Percentiles rank a stretch among this genome's conserved stretches.
Conservation (phyloP, 2,329 filamentous ascomycete species). For the Calycina marina region DNA sequence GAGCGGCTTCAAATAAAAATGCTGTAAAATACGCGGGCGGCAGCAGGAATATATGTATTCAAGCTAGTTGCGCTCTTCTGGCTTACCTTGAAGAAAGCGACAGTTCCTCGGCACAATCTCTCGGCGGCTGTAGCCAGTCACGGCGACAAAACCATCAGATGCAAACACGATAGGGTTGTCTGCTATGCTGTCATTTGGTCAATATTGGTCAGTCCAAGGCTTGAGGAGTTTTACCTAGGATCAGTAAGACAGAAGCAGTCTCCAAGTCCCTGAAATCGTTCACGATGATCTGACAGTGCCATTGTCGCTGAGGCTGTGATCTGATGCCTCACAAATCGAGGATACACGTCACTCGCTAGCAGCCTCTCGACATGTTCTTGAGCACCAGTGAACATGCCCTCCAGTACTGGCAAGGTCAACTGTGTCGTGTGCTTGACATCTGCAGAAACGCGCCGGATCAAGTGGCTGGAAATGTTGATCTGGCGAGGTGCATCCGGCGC, state of each 20-base stretch:
- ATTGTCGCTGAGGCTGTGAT: constrained; percentile 30
- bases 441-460: constrained; percentile 9
- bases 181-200: constrained; percentile 19
- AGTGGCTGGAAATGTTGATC: constrained; percentile 14
- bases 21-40: no score
- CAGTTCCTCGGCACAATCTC: constrained; percentile 36
- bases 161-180: constrained; percentile 36
- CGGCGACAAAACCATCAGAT: constrained; percentile 35
- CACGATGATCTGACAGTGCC: constrained; percentile 28
- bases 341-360: constrained; percentile 32
- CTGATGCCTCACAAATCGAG: constrained; percentile 37
- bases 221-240: constrained; percentile 24
- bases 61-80: no score
- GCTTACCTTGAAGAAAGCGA: constrained; percentile 36
- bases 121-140: constrained; percentile 32
- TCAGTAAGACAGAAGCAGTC: constrained; percentile 43
- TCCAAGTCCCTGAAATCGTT: constrained; percentile 37
- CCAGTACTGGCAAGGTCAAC: constrained; percentile 18
- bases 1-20: no score
- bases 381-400: constrained; percentile 26
- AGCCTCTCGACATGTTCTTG: constrained; percentile 29
- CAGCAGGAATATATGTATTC: no score
- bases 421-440: constrained; percentile 13
- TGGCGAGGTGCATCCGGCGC: constrained; percentile 20
- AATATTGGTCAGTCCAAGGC: no score